Evolutionary conservation across 306 rosid species (phyloP).

Genomic region (Albizia julibrissin): DNA sequence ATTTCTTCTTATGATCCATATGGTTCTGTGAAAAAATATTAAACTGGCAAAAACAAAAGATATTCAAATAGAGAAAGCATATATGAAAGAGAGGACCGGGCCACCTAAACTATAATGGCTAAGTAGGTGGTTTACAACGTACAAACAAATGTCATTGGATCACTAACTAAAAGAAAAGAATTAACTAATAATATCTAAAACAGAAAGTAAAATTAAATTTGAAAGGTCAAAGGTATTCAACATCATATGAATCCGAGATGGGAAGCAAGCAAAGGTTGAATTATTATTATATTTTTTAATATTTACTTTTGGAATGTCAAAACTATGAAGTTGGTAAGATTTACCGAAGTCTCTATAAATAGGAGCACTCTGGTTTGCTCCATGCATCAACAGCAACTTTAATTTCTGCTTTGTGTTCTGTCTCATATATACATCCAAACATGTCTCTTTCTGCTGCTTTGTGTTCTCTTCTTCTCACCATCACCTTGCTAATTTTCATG

Average conservation of each 20-base stretch:
- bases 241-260: neutral
- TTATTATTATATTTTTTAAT: neutral
- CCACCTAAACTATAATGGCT: neutral
- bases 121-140: neutral
- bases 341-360: conserved; percentile 58
- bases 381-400: conserved; percentile 28
- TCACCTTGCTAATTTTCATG: conserved; percentile 54
- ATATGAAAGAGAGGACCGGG: neutral
- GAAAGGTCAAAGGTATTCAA: conserved; percentile 17
- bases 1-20: neutral
- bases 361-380: conserved; percentile 26
- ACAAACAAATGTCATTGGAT: neutral
- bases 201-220: neutral
- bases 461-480: conserved; percentile 40
- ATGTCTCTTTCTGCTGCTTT: conserved; percentile 58
- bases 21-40: neutral
- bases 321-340: conserved; percentile 39
- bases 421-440: neutral
- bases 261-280: conserved; percentile 6
- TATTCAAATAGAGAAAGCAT: neutral
- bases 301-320: conserved; percentile 37
- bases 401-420: neutral
- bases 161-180: neutral
- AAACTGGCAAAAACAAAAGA: neutral
- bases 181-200: neutral